Conservation (phyloP, 2,329 filamentous ascomycete species). For the Alternaria arborescens region DNA sequence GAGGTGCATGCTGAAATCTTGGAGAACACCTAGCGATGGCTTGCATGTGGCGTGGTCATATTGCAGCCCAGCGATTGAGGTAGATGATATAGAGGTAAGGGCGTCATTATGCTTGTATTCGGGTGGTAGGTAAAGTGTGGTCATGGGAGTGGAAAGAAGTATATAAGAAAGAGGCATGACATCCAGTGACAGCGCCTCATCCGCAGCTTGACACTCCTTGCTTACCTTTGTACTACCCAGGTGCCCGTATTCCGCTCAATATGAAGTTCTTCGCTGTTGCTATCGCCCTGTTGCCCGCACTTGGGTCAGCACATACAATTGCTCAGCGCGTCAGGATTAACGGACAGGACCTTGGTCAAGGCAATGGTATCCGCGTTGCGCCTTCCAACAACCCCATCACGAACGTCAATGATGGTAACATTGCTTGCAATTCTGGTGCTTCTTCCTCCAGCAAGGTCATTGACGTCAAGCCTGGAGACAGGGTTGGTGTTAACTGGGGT, state of each 20-base stretch:
- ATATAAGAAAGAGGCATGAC: slow-evolving; percentile 21
- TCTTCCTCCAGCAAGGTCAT: slow-evolving; percentile 54
- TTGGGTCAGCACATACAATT: slow-evolving; percentile 54
- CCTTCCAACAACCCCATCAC: slow-evolving; percentile 61
- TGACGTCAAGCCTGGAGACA: slow-evolving; percentile 60
- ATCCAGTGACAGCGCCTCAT: slow-evolving; percentile 2
- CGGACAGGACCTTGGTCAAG: slow-evolving; percentile 57
- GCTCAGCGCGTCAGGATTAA: slow-evolving; percentile 56
- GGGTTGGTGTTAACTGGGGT: slow-evolving; percentile 62
- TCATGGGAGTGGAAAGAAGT: not conserved
- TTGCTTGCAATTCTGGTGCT: slow-evolving; percentile 59
- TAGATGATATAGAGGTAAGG: slow-evolving; percentile 9
- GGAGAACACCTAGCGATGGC: slow-evolving; percentile 10
- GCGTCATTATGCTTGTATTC: slow-evolving; percentile 11
- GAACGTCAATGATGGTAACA: slow-evolving; percentile 56
- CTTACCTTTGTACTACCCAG: not conserved
- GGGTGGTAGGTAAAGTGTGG: not conserved
- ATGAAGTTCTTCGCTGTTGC: slow-evolving; percentile 44
- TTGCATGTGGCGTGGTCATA: slow-evolving; percentile 20
- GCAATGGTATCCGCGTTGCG: slow-evolving; percentile 61
- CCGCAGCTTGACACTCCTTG: slow-evolving; percentile 2
- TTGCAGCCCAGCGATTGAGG: slow-evolving; percentile 14
- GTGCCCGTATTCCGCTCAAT: not conserved
- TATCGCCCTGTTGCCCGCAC: slow-evolving; percentile 41
- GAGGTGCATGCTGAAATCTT: slow-evolving; percentile 19